Evolutionary conservation across 2,329 filamentous ascomycete genomes (phyloP).

Genomic region (Colletotrichum falcatum): DNA sequence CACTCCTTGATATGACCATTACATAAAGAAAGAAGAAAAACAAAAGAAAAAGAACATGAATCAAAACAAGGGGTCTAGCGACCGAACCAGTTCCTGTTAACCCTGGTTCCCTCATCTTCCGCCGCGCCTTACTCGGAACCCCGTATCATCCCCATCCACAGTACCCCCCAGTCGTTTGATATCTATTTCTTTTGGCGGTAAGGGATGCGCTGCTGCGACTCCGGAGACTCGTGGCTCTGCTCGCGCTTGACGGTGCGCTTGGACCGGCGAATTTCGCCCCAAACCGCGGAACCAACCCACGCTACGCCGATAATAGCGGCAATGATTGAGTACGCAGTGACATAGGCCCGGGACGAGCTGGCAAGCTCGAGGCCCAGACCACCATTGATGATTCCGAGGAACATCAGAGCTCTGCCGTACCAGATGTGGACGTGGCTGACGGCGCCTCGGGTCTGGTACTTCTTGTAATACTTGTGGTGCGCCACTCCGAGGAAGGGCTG

Average conservation of each 20-base stretch:
- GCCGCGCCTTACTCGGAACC: not conserved
- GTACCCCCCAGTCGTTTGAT: not conserved
- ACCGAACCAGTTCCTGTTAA: not conserved
- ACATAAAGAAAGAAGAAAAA: not conserved
- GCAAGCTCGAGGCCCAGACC: slow-evolving; percentile 69
- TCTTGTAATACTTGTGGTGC: slow-evolving; percentile 67
- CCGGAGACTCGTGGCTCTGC: slow-evolving; percentile 34
- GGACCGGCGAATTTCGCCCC: slow-evolving; percentile 28
- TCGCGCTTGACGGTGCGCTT: slow-evolving; percentile 34
- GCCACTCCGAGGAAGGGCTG: slow-evolving; percentile 69
- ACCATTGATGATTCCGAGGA: slow-evolving; percentile 72
- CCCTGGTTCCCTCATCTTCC: not conserved
- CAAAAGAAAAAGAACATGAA: no score
- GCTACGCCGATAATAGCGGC: slow-evolving; percentile 60
- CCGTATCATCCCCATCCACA: not conserved
- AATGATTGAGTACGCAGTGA: slow-evolving; percentile 68
- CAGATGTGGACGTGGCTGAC: slow-evolving; percentile 71
- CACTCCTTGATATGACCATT: not conserved
- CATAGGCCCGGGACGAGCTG: slow-evolving; percentile 52
- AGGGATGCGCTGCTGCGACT: slow-evolving; percentile 35
- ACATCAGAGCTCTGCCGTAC: slow-evolving; percentile 69
- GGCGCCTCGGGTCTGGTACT: slow-evolving; percentile 59
- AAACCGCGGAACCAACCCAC: slow-evolving; percentile 54
- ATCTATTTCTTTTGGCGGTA: slow-evolving; percentile 36
- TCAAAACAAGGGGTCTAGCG: not conserved